These are phyloP conservation scores for Arachnomyces sp. DNA, from an alignment of 2,329 filamentous ascomycete genomes.

Conservation along the genomic window DNA sequence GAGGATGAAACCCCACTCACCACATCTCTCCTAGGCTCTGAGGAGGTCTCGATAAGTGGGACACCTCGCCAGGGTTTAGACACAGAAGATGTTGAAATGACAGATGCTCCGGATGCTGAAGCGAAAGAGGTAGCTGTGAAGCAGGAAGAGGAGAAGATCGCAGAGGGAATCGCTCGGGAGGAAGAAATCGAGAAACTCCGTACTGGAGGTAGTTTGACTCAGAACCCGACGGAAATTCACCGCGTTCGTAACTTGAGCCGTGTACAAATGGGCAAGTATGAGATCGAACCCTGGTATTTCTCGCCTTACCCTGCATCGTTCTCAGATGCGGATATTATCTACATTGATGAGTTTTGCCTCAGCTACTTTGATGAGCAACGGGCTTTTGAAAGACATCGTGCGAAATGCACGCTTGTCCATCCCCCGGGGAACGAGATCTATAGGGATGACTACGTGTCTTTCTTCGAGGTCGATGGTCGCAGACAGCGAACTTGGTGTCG, in stretches of 20 bases:
- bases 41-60: constrained; percentile 29
- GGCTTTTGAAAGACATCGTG: constrained; percentile 74
- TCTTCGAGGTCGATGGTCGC: constrained; percentile 95
- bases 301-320: constrained; percentile 90
- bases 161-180: constrained; percentile 52
- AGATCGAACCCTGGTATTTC: constrained; percentile 98
- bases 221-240: constrained; percentile 93
- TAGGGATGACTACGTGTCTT: constrained; percentile 78
- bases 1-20: constrained; percentile 35
- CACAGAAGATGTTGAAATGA: constrained; percentile 36
- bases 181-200: constrained; percentile 95
- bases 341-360: constrained; percentile 95
- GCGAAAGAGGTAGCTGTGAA: constrained; percentile 21
- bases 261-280: constrained; percentile 85
- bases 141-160: constrained; percentile 29
- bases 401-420: constrained; percentile 84
- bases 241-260: constrained; percentile 90
- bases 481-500: constrained; percentile 99
- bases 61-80: constrained; percentile 30
- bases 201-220: constrained; percentile 94
- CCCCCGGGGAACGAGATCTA: constrained; percentile 98
- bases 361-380: constrained; percentile 79
- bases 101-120: constrained; percentile 27
- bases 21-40: constrained; percentile 25
- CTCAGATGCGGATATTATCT: constrained; percentile 80